A percentile compares a stretch with the other conserved stretches of the same genome.
Conservation (phyloP, 139 green algal species). For the Tetratostichococcus sp. region DNA sequence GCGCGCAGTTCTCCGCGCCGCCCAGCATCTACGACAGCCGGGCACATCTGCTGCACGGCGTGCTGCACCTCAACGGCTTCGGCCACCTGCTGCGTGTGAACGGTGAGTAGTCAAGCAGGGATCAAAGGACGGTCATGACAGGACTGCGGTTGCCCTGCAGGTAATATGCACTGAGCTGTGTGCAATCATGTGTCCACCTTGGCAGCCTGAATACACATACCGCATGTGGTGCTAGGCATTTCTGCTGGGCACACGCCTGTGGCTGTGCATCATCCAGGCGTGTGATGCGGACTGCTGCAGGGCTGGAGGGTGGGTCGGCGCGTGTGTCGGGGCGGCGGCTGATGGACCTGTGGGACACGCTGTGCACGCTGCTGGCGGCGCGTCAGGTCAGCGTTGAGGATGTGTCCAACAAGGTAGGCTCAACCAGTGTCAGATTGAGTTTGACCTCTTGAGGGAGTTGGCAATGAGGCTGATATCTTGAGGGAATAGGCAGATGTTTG, state of each 20-base stretch:
- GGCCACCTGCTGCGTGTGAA: conserved; percentile 90
- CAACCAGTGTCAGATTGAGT: too few relatives aligned
- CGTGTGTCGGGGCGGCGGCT: conserved; percentile 61
- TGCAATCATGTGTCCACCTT: too few relatives aligned
- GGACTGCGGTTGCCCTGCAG: too few relatives aligned
- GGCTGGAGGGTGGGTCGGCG: not conserved
- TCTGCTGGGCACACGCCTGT: too few relatives aligned
- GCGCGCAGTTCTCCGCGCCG: conserved; percentile 35
- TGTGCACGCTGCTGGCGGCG: conserved; percentile 77
- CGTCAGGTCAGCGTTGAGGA: conserved; percentile 80
- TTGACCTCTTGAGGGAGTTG: too few relatives aligned
- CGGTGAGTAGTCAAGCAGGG: conserved; percentile 22
- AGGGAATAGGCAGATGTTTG: too few relatives aligned
- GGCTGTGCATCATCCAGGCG: too few relatives aligned
- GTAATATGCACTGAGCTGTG: too few relatives aligned
- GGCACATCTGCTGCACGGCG: conserved; percentile 82
- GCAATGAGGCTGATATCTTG: too few relatives aligned
- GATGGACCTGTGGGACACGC: conserved; percentile 87
- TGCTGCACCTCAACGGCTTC: conserved; percentile 91
- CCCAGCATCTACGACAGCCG: conserved; percentile 63
- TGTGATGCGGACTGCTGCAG: too few relatives aligned
- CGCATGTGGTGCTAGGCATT: too few relatives aligned
- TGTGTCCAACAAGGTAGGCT: conserved; percentile 80
- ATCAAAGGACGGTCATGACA: not conserved
- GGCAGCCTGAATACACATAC: too few relatives aligned